A percentile compares a stretch with the other conserved stretches of the same genome.
Conservation (phyloP, 495 filamentous ascomycete species). For the Xylaria nigripes region DNA sequence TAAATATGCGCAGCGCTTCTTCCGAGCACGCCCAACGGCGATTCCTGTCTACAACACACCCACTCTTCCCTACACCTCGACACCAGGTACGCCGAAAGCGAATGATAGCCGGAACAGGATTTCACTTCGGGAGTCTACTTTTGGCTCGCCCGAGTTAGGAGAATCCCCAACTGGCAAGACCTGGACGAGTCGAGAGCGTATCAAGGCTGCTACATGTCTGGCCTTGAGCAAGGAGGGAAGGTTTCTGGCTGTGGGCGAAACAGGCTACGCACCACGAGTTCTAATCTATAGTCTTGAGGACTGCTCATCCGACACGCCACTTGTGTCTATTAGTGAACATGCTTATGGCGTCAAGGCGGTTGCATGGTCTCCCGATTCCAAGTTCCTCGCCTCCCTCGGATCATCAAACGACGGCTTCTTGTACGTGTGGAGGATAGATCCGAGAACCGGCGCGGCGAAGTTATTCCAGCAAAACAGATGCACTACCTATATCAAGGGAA, state of each 20-base stretch:
- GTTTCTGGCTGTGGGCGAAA: conserved; percentile 90
- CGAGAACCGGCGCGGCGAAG: conserved; percentile 72
- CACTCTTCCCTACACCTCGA: conserved; percentile 35
- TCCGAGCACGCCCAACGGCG: conserved; percentile 74
- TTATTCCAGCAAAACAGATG: conserved; percentile 92
- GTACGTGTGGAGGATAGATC: conserved; percentile 80
- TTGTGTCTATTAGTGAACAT: conserved; percentile 84
- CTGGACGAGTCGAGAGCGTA: conserved; percentile 78
- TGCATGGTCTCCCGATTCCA: conserved; percentile 81
- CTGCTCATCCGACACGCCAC: conserved; percentile 65
- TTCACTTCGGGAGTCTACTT: conserved; percentile 49
- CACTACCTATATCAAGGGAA: conserved; percentile 69
- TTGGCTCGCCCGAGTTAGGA: conserved; percentile 39
- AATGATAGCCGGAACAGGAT: conserved; percentile 55
- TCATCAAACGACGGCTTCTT: conserved; percentile 88
- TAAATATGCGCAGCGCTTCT: conserved; percentile 75
- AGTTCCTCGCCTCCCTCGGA: conserved; percentile 81
- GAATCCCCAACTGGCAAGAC: conserved; percentile 60
- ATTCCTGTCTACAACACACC: conserved; percentile 49
- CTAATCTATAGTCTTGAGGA: conserved; percentile 81
- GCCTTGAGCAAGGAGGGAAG: conserved; percentile 84
- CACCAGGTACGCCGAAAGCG: conserved; percentile 55
- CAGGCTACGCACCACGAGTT: conserved; percentile 85
- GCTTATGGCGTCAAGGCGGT: conserved; percentile 81
- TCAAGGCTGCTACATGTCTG: conserved; percentile 94